Base-by-base conservation (phyloP, 2,329 filamentous ascomycete genomes). In the Pseudogymnoascus sp. region DNA sequence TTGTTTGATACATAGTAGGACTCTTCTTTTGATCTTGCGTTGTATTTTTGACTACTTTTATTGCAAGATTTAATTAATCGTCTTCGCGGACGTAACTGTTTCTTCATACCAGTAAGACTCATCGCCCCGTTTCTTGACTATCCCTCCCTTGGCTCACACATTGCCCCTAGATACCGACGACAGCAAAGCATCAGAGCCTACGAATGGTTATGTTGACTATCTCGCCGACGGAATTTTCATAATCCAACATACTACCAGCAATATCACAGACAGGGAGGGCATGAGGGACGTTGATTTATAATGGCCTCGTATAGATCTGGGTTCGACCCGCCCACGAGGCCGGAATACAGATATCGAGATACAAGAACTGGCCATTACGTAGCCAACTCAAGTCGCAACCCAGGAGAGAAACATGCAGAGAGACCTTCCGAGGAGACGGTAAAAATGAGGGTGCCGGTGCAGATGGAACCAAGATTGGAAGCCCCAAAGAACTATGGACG, bases 261-360 rank as follows among this genome's bases (percentile, higher is more conserved):
- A 64, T 63, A 70, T 70, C 10, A 68, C 61, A 60, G 53, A 65
- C 56, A 61, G 66, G 67, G 63, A 61, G 66, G 68, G 63, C 60
- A 64, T 63, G 69, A 70, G 65, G 76, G 64, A 66, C n/a, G 28
- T 56, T 56, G 50, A 33, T 56, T 7, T 56, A 56, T 56, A 56
- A 81, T 81, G 79, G 76, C 78, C 72, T 76, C 78, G 69, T 71
- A 75, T 62, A 75, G 74, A 70, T 72, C 71, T 65, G 75, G 74
- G 63, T 76, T 75, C 67, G 76, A 78, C 63, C 72, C 78, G 60
- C 77, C 76, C 11, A 69, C 74, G 64, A 74, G 76, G 64, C 75
- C 78, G 67, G 72, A 72, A 38, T 77, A 79, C 59, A 71, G 73
- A 60, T 67, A 71, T 67, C 69, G 73, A 63, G 67, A 71, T 14